Conservation (phyloP, 257 asterid genomes). For the Solanum peruvianum region DNA sequence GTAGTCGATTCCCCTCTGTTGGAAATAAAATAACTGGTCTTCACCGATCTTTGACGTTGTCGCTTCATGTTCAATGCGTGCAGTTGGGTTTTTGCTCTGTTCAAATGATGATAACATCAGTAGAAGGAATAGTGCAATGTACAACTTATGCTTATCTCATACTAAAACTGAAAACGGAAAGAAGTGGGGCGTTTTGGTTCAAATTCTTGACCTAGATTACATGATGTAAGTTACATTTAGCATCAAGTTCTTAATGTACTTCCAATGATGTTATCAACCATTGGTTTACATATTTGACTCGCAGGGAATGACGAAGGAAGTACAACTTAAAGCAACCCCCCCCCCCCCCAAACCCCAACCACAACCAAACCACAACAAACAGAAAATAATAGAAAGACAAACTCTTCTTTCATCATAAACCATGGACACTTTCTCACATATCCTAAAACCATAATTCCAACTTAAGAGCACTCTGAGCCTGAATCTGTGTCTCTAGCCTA, state of each 20-base stretch:
- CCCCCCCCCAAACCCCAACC: neutral
- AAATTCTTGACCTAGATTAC: neutral
- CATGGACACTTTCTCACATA: neutral
- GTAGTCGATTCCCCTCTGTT: slow-evolving; percentile 82
- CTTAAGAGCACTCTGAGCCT: neutral
- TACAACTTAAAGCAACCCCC: neutral
- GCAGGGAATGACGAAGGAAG: neutral
- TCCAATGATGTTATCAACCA: neutral
- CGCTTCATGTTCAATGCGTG: slow-evolving; percentile 83
- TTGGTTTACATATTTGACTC: neutral
- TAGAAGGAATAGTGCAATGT: neutral
- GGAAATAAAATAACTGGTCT: slow-evolving; percentile 90
- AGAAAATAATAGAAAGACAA: neutral
- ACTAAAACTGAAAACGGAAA: neutral
- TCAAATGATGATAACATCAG: neutral
- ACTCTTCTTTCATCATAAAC: neutral
- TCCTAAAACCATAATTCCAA: neutral
- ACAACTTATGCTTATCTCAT: neutral
- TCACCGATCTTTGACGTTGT: slow-evolving; percentile 88
- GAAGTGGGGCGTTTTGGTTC: neutral
- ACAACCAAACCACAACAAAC: neutral
- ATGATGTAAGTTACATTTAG: neutral
- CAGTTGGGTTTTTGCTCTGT: slow-evolving; percentile 63
- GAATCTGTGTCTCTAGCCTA: neutral
- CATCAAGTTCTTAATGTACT: neutral